Conservation (phyloP, 345 rosid species). For the Limnanthes douglasii region DNA sequence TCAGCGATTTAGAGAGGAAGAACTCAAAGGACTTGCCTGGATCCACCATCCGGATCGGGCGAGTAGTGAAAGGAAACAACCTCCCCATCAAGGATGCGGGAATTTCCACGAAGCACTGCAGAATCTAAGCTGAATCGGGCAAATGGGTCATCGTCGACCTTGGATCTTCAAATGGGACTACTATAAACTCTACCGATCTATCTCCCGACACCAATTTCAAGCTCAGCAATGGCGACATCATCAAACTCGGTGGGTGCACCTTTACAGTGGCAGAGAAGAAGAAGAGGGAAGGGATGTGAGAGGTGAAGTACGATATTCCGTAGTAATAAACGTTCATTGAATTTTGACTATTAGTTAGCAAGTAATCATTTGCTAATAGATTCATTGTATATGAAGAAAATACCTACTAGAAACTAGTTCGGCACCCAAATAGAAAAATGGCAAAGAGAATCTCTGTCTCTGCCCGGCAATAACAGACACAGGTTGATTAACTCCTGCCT, state of each 20-base stretch:
- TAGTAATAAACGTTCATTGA: too few species aligned
- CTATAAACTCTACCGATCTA: slow-evolving; percentile 27
- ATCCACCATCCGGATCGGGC: slow-evolving; percentile 44
- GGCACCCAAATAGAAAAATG: too few species aligned
- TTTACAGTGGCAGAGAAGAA: slow-evolving; percentile 36
- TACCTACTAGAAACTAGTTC: too few species aligned
- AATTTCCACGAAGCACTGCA: slow-evolving; percentile 65
- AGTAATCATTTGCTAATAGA: too few species aligned
- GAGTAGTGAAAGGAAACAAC: slow-evolving; percentile 60
- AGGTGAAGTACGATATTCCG: too few species aligned
- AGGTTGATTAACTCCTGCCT: too few species aligned
- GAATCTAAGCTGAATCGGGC: slow-evolving; percentile 35
- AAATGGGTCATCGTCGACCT: slow-evolving; percentile 60
- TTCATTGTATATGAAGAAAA: too few species aligned
- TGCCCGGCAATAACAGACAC: too few species aligned
- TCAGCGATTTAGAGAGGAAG: slow-evolving; percentile 83
- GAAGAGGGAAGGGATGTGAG: too few species aligned
- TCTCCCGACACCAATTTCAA: slow-evolving; percentile 20
- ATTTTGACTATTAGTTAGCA: too few species aligned
- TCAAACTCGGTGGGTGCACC: slow-evolving; percentile 68
- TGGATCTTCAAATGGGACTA: slow-evolving; percentile 78
- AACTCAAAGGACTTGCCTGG: slow-evolving; percentile 41
- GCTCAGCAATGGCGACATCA: slow-evolving; percentile 41
- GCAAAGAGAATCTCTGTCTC: too few species aligned
- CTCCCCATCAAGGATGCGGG: slow-evolving; percentile 57